A percentile compares a stretch with the other conserved stretches of the same genome.
These are phyloP conservation scores for Rhododendron mucronatum DNA, from an alignment of 148 eudicot species.

Conservation along the genomic window DNA sequence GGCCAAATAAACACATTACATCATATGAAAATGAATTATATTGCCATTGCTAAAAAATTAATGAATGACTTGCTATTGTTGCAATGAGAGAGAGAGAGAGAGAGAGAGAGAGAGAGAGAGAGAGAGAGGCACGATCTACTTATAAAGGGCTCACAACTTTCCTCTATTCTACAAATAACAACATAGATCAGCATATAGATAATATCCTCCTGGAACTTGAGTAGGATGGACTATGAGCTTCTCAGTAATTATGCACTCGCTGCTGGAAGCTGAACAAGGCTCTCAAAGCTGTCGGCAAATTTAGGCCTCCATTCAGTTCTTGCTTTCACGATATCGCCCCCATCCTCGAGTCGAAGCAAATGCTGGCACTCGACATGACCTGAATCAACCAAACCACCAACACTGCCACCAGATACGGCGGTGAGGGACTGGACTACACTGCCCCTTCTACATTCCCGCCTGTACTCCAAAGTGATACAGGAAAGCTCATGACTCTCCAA, in stretches of 20 bases:
- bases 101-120: not conserved
- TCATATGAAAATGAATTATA: not conserved
- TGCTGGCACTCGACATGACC: conserved; percentile 83
- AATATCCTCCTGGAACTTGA: conserved; percentile 15
- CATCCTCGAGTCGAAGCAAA: conserved; percentile 71
- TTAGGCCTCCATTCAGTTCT: conserved; percentile 91
- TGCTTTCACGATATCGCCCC: conserved; percentile 76
- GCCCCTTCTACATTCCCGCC: conserved; percentile 87
- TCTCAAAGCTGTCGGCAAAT: conserved; percentile 36
- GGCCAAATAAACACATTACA: not conserved
- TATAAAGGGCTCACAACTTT: not conserved
- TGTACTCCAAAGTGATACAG: conserved; percentile 74
- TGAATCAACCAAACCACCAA: conserved; percentile 36
- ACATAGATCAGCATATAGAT: not conserved
- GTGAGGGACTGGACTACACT: conserved; percentile 79
- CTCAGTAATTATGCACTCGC: conserved; percentile 25
- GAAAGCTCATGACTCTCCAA: conserved; percentile 80
- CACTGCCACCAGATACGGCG: conserved; percentile 35
- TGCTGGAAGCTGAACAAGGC: conserved; percentile 28
- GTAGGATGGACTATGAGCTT: conserved; percentile 1
- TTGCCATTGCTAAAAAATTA: not conserved
- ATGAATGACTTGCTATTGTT: not conserved
- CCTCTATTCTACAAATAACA: not conserved
- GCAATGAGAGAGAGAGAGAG: not conserved
- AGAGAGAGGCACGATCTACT: not conserved